These are phyloP conservation scores for Przewalskia tangutica DNA, from an alignment of 257 asterid species.

Conservation along the genomic window DNA sequence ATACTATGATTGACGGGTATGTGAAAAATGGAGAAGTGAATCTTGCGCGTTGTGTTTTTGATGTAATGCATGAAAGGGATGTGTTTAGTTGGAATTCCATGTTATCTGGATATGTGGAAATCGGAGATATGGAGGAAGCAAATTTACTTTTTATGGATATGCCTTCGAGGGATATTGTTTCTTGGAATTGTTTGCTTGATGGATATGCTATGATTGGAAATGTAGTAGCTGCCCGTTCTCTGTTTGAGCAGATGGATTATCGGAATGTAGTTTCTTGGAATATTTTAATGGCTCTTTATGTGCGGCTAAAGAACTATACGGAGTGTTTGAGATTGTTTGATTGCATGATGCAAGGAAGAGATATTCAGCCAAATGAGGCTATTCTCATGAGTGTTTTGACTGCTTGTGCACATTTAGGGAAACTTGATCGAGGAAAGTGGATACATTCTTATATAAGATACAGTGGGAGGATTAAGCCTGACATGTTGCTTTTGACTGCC, in stretches of 20 bases:
- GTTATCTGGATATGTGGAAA: slow-evolving; percentile 24
- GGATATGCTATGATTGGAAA: slow-evolving; percentile 23
- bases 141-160: slow-evolving; percentile 15
- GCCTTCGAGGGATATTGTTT: slow-evolving; percentile 19
- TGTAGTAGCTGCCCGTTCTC: slow-evolving; percentile 13
- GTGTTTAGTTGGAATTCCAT: slow-evolving; percentile 31
- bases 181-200: slow-evolving; percentile 34
- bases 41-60: slow-evolving; percentile 21
- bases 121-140: slow-evolving; percentile 23
- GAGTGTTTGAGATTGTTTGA: slow-evolving; percentile 28
- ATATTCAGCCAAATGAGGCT: slow-evolving; percentile 28
- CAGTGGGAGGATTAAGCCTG: slow-evolving; percentile 15
- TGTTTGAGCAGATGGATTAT: slow-evolving; percentile 25
- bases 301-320: slow-evolving; percentile 16
- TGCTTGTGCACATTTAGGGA: slow-evolving; percentile 30
- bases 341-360: slow-evolving; percentile 19
- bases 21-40: slow-evolving; percentile 22
- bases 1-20: slow-evolving; percentile 26
- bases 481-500: slow-evolving; percentile 24
- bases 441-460: slow-evolving; percentile 21
- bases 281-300: slow-evolving; percentile 28
- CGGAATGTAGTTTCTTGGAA: slow-evolving; percentile 31
- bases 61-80: slow-evolving; percentile 23
- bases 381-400: slow-evolving; percentile 29
- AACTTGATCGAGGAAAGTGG: slow-evolving; percentile 30